A percentile compares a stretch with the other conserved stretches of the same genome.
Evolutionary conservation across 2,329 filamentous ascomycete species (phyloP).

Genomic region (Fusarium equiseti): DNA sequence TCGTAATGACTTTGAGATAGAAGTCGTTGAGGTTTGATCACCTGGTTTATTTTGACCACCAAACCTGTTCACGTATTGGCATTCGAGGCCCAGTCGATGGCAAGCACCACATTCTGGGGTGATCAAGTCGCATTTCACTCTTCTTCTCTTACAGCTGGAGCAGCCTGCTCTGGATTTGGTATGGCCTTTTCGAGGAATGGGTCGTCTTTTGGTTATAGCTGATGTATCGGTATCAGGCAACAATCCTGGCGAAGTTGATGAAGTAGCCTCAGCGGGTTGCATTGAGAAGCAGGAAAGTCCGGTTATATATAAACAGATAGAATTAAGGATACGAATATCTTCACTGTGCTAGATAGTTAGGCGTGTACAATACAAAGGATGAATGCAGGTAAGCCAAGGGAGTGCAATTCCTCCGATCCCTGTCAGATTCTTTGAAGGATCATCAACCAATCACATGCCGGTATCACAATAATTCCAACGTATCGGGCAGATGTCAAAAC

Average conservation of each 20-base stretch:
- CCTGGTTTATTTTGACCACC: conserved; percentile 4
- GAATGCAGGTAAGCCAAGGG: conserved; percentile 19
- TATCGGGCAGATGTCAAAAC: neutral
- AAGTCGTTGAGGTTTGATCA: neutral
- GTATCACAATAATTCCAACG: neutral
- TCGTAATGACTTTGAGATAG: conserved; percentile 31
- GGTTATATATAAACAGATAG: too few species aligned
- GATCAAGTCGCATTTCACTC: conserved; percentile 60
- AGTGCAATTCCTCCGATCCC: conserved; percentile 19
- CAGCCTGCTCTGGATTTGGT: conserved; percentile 53
- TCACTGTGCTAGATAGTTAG: neutral
- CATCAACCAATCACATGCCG: conserved; percentile 18
- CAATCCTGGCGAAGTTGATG: conserved; percentile 7
- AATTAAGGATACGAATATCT: neutral
- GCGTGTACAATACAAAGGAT: neutral
- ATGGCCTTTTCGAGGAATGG: conserved; percentile 53
- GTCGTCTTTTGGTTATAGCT: conserved; percentile 41
- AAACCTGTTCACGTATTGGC: conserved; percentile 48
- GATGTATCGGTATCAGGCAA: neutral
- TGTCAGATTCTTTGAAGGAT: conserved; percentile 9
- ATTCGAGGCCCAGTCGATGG: conserved; percentile 52
- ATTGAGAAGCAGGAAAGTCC: neutral
- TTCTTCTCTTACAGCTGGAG: conserved; percentile 52
- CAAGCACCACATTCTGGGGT: conserved; percentile 54
- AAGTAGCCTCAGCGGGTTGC: neutral